A percentile compares a stretch with the other conserved stretches of the same genome.
phyloP scores from a whole-genome alignment of 768 basidiomycete species.

The Royoungia palumana region DNA sequence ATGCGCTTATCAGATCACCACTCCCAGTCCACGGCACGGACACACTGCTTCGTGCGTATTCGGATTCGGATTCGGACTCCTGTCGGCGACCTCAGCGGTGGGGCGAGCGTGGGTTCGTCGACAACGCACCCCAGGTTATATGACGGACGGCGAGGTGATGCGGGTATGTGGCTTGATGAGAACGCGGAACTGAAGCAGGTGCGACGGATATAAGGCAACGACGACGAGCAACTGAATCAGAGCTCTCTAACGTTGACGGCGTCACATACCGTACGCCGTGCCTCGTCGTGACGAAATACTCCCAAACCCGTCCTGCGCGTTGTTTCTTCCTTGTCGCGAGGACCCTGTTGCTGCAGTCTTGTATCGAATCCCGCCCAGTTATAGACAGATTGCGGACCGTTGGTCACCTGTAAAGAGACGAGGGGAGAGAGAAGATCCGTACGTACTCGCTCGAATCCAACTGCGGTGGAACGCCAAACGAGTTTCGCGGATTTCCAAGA shows the following conservation, averaged over 20 bases:
- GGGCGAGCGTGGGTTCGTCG: too few relatives aligned
- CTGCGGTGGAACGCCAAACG: constrained; percentile 12
- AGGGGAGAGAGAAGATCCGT: neutral
- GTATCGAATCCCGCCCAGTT: constrained; percentile 5
- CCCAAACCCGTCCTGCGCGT: constrained; percentile 12
- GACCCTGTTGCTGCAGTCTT: constrained; percentile 3
- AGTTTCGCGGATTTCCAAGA: constrained; percentile 20
- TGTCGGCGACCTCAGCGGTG: too few relatives aligned
- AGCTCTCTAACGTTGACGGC: neutral
- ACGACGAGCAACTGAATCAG: neutral
- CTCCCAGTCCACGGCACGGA: too few relatives aligned
- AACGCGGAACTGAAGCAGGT: constrained; percentile 17
- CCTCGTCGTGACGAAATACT: constrained; percentile 5
- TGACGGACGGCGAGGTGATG: too few relatives aligned
- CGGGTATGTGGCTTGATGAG: neutral
- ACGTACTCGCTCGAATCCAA: constrained; percentile 14
- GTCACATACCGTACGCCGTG: constrained; percentile 6
- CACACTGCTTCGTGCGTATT: too few relatives aligned
- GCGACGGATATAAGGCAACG: constrained; percentile 23
- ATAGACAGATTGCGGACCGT: constrained; percentile 1
- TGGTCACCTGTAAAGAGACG: neutral
- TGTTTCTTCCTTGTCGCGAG: constrained; percentile 12
- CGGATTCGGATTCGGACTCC: too few relatives aligned
- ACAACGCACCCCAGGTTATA: too few relatives aligned
- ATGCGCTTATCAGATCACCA: too few relatives aligned